Base-by-base conservation (phyloP, 2,329 filamentous ascomycete genomes). In the Hypocreales sp. region DNA sequence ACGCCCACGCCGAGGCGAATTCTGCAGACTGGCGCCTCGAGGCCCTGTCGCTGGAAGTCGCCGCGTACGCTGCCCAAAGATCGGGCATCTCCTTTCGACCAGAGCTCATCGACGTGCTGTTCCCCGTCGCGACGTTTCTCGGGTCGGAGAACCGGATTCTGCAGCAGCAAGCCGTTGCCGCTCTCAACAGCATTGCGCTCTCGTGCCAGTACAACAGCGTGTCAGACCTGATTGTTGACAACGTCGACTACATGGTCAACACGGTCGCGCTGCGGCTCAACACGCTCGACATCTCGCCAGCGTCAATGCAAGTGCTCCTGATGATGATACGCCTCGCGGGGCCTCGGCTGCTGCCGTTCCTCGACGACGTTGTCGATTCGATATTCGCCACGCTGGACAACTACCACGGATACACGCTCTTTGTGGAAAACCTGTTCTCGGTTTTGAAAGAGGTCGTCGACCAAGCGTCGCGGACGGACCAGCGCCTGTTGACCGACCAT, bases 191-290 rank as follows among this genome's bases (percentile, higher is more conserved):
- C 12, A 60, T 94, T n/a, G 77, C 87, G 1, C 45, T 53, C 3
- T 66, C 77, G 1, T 94, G 83, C 41, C 72, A 68, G 2, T 98
- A 95, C 42, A 35, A 46, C 0, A 74, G 65, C 40, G 78, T 87
- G 5, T 77, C 78, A 15, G 72, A 80, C 11, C 59, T 98, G 37
- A 76, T 98, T 21, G 69, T 95, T 16, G 73, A 79, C 28, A 98
- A 98, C 34, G 86, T 83, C 11, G 90, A 98, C 50, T 98, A 98
- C 48, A 79, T 98, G 53, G 77, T 95, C 34, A 95, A 95, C 45
- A 82, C 90, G 0, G 72, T 98, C 11, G 82, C 81, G 0, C 55
- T 95, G 33, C 80, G 84, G 35, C 66, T 98, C 7, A 94, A 93
- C 41, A 82, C 81, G 0, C 82, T 94, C 37, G 84, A 94, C 37